These are phyloP conservation scores for Mortierella claussenii DNA, from an alignment of 192 early-diverging fungal genomes.

Conservation along the genomic window DNA sequence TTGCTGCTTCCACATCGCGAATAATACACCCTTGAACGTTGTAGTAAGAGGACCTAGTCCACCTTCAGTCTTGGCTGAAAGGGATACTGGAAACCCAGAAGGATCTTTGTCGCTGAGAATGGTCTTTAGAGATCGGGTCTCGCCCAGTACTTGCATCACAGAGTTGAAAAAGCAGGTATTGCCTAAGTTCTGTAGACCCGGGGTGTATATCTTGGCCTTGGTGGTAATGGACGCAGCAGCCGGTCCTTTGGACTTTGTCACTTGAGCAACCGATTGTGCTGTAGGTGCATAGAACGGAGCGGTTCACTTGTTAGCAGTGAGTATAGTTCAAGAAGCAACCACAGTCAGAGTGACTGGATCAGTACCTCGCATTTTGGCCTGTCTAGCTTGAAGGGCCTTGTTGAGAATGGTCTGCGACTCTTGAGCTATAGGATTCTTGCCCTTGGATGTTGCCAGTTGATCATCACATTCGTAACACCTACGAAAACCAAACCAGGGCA, in stretches of 20 bases:
- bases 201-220: slow-evolving; percentile 33
- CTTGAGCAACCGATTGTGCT: slow-evolving; percentile 13
- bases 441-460: slow-evolving; percentile 21
- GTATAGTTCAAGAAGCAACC: too few species aligned
- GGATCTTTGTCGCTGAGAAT: slow-evolving; percentile 9
- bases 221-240: not conserved
- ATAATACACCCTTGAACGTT: slow-evolving; percentile 42
- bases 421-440: slow-evolving; percentile 26
- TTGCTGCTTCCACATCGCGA: slow-evolving; percentile 55
- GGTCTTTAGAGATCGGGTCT: slow-evolving; percentile 36
- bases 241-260: slow-evolving; percentile 29
- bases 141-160: slow-evolving; percentile 65
- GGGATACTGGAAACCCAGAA: slow-evolving; percentile 7
- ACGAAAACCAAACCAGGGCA: not conserved
- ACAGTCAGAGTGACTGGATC: too few species aligned
- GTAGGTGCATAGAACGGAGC: too few species aligned
- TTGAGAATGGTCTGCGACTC: slow-evolving; percentile 19
- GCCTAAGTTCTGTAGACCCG: slow-evolving; percentile 76
- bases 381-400: slow-evolving; percentile 13
- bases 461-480: slow-evolving; percentile 54
- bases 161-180: slow-evolving; percentile 89
- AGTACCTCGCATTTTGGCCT: slow-evolving; percentile 44
- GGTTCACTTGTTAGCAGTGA: too few species aligned
- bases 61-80: slow-evolving; percentile 13
- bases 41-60: slow-evolving; percentile 41